These are phyloP conservation scores for Vigna nakashimae DNA, from an alignment of 306 rosid genomes.

Conservation along the genomic window DNA sequence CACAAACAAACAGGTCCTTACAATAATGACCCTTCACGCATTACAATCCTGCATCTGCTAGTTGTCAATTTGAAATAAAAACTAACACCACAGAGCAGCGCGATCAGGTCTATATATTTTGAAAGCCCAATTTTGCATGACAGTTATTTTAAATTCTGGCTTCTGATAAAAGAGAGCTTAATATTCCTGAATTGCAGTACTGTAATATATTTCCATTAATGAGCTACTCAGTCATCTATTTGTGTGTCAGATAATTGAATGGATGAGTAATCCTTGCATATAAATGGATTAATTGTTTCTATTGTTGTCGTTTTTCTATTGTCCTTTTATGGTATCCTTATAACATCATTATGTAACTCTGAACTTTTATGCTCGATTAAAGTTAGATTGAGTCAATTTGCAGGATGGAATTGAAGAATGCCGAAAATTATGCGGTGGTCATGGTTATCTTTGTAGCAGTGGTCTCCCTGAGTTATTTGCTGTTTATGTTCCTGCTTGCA, in stretches of 20 bases:
- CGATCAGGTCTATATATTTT: conserved; percentile 7
- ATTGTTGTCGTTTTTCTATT: not conserved
- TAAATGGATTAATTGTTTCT: conserved; percentile 21
- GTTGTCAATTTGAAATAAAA: not conserved
- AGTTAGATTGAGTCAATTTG: conserved; percentile 31
- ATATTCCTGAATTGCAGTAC: conserved; percentile 10
- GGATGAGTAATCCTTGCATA: conserved; percentile 20
- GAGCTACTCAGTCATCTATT: conserved; percentile 17
- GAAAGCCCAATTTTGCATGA: not conserved
- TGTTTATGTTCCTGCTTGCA: conserved; percentile 92
- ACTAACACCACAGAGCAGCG: not conserved
- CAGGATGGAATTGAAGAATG: conserved; percentile 98
- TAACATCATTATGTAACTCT: conserved; percentile 23
- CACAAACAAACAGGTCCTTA: not conserved
- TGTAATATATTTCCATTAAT: conserved; percentile 1
- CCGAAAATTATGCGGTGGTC: conserved; percentile 95
- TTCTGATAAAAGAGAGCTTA: not conserved
- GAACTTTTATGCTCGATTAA: not conserved
- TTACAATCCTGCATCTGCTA: conserved; percentile 8
- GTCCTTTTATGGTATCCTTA: not conserved
- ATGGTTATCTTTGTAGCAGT: conserved; percentile 93
- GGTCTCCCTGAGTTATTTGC: conserved; percentile 98
- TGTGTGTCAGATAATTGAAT: conserved; percentile 29
- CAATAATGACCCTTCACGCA: not conserved
- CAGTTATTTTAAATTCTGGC: not conserved